A percentile compares a stretch with the other conserved stretches of the same genome.
These are phyloP conservation scores for Hydrangea macrophylla DNA, from an alignment of 148 eudicot genomes.

Conservation along the genomic window DNA sequence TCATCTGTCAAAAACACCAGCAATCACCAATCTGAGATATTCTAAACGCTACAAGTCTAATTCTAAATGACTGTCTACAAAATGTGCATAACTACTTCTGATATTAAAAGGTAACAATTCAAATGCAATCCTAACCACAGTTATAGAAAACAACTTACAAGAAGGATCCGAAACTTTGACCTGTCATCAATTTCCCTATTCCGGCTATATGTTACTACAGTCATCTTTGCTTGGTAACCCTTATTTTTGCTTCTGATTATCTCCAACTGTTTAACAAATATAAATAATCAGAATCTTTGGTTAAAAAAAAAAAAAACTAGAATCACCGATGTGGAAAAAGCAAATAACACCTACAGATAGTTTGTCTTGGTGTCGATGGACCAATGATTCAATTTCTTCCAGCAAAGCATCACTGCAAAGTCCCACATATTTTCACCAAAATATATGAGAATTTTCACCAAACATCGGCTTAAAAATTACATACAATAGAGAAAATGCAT, in stretches of 20 bases:
- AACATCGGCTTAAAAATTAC: background rate
- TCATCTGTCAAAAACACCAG: conserved; percentile 99
- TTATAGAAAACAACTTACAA: conserved; percentile 52
- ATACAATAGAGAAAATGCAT: too few species aligned
- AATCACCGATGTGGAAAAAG: background rate
- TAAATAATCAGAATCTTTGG: background rate
- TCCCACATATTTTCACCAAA: conserved; percentile 3
- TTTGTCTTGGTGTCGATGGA: conserved; percentile 76
- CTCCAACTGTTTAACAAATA: conserved; percentile 56
- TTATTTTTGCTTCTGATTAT: conserved; percentile 58
- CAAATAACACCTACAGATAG: conserved; percentile 44
- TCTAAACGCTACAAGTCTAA: conserved; percentile 32
- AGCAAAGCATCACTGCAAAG: conserved; percentile 61
- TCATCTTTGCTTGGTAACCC: conserved; percentile 69
- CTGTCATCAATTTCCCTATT: conserved; percentile 56
- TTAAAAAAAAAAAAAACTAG: too few species aligned
- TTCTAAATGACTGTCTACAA: conserved; percentile 1
- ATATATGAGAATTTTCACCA: background rate
- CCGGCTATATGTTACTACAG: conserved; percentile 75
- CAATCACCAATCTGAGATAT: conserved; percentile 79
- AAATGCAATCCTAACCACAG: conserved; percentile 5
- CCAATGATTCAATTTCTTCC: conserved; percentile 76
- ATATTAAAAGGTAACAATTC: background rate
- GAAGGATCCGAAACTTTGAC: conserved; percentile 75
- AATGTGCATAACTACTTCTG: background rate